phyloP scores from a whole-genome alignment of 2,329 filamentous ascomycete genomes.

The Scolecobasidium constrictum region DNA sequence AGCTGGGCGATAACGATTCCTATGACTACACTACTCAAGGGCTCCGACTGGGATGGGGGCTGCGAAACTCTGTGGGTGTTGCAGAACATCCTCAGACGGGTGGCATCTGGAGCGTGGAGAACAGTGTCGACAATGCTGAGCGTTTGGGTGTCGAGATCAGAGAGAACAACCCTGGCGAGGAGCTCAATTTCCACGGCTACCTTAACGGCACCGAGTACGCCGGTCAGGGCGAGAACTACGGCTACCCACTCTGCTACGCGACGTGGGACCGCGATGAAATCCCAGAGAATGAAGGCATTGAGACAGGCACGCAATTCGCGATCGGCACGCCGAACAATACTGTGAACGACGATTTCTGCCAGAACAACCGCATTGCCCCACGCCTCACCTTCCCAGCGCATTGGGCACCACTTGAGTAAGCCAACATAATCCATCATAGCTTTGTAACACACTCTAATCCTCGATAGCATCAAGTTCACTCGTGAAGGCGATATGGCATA shows the following conservation, averaged over 20 bases:
- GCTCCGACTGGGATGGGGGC: conserved; percentile 50
- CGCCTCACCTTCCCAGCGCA: conserved; percentile 54
- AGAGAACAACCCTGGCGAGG: conserved; percentile 59
- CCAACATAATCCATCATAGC: not conserved
- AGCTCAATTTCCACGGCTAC: conserved; percentile 61
- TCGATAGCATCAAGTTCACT: conserved; percentile 56
- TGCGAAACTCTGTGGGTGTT: conserved; percentile 62
- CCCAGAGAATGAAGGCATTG: conserved; percentile 33
- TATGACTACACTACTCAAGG: conserved; percentile 43
- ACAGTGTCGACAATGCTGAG: conserved; percentile 54
- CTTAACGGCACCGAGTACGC: conserved; percentile 38
- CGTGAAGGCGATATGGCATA: conserved; percentile 47
- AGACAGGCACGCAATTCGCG: conserved; percentile 40
- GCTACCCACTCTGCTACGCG: conserved; percentile 60
- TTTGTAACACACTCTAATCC: not conserved
- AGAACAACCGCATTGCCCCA: conserved; percentile 27
- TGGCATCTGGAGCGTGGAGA: conserved; percentile 52
- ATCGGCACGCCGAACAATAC: conserved; percentile 33
- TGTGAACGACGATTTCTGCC: conserved; percentile 37
- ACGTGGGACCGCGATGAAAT: conserved; percentile 47
- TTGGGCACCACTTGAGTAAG: conserved; percentile 47
- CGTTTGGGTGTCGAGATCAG: conserved; percentile 52
- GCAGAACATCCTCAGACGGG: conserved; percentile 47
- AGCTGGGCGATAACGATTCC: conserved; percentile 22
- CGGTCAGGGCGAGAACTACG: conserved; percentile 47